phyloP scores from a whole-genome alignment of 1,284 basidiomycete genomes.

The Exsudoporus floridanus region DNA sequence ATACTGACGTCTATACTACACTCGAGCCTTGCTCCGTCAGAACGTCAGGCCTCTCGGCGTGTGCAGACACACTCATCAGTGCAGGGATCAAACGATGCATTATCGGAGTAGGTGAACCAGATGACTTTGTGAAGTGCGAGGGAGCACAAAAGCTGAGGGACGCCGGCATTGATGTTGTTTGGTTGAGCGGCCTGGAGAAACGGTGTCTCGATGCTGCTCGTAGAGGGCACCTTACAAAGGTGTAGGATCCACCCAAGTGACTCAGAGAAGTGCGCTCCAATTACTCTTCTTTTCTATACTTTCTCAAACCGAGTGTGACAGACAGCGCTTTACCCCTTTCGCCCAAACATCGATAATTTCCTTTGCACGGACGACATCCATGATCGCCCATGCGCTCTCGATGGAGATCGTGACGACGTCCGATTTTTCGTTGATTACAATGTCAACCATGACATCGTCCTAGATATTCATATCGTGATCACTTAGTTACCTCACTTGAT shows the following conservation, averaged over 20 bases:
- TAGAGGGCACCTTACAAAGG: slow-evolving; percentile 42
- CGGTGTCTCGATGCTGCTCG: slow-evolving; percentile 80
- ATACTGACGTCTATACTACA: slow-evolving; percentile 86
- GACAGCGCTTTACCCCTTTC: slow-evolving; percentile 34
- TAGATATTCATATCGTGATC: slow-evolving; percentile 19
- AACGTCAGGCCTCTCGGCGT: slow-evolving; percentile 84
- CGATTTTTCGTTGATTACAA: slow-evolving; percentile 33
- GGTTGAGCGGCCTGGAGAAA: slow-evolving; percentile 68
- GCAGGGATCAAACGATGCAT: slow-evolving; percentile 75
- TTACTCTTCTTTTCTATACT: background rate
- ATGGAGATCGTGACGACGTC: slow-evolving; percentile 44
- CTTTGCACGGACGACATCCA: slow-evolving; percentile 34
- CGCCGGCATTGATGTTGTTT: slow-evolving; percentile 75
- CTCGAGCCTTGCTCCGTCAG: slow-evolving; percentile 96
- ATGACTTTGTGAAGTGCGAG: slow-evolving; percentile 93
- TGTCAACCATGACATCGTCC: slow-evolving; percentile 48
- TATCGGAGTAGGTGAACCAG: slow-evolving; percentile 91
- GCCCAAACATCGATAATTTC: slow-evolving; percentile 35
- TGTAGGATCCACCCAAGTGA: background rate
- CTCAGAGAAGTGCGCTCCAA: slow-evolving; percentile 5
- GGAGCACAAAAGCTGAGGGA: slow-evolving; percentile 77
- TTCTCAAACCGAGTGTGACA: slow-evolving; percentile 5
- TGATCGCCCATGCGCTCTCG: slow-evolving; percentile 36
- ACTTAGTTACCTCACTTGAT: background rate
- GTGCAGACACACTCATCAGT: slow-evolving; percentile 81